A percentile compares a stretch with the other conserved stretches of the same genome.
These are phyloP conservation scores for Aspergillus avenaceus DNA, from an alignment of 495 filamentous ascomycete genomes.

Conservation along the genomic window DNA sequence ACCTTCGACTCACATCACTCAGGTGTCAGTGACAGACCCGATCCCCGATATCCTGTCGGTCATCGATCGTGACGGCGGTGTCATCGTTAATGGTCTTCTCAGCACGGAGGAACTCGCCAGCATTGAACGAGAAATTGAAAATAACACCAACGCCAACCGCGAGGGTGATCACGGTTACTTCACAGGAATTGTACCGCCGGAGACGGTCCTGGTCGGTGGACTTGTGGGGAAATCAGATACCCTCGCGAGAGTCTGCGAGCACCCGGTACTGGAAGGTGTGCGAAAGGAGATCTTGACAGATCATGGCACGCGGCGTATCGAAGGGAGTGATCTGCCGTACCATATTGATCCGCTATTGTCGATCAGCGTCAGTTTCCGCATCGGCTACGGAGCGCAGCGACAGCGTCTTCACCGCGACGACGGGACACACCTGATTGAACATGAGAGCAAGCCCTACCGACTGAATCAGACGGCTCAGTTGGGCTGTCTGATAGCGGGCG, in stretches of 20 bases:
- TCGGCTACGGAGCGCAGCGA: constrained; percentile 21
- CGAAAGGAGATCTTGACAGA: constrained; percentile 8
- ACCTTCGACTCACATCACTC: too few relatives aligned
- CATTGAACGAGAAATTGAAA: constrained; percentile 15
- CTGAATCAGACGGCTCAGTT: constrained; percentile 10
- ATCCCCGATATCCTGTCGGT: constrained; percentile 25
- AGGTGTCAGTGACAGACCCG: constrained; percentile 16
- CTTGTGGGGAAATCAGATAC: constrained; percentile 30
- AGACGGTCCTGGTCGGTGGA: constrained; percentile 18
- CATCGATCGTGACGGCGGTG: constrained; percentile 29
- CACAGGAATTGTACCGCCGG: constrained; percentile 9
- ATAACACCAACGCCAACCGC: constrained; percentile 2
- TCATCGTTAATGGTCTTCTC: constrained; percentile 26
- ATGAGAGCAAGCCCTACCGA: background rate
- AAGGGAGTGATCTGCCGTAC: constrained; percentile 13
- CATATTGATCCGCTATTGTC: constrained; percentile 21
- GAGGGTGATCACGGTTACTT: background rate
- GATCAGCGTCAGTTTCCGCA: constrained; percentile 20
- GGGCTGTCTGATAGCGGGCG: constrained; percentile 14
- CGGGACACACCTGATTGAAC: constrained; percentile 15
- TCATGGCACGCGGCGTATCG: constrained; percentile 2
- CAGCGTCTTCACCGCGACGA: constrained; percentile 30
- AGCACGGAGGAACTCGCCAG: constrained; percentile 7
- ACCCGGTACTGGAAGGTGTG: constrained; percentile 17
- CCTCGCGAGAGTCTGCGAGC: constrained; percentile 19